Conservation (phyloP, 176 grass and related monocot genomes). For the Olyra latifolia region DNA sequence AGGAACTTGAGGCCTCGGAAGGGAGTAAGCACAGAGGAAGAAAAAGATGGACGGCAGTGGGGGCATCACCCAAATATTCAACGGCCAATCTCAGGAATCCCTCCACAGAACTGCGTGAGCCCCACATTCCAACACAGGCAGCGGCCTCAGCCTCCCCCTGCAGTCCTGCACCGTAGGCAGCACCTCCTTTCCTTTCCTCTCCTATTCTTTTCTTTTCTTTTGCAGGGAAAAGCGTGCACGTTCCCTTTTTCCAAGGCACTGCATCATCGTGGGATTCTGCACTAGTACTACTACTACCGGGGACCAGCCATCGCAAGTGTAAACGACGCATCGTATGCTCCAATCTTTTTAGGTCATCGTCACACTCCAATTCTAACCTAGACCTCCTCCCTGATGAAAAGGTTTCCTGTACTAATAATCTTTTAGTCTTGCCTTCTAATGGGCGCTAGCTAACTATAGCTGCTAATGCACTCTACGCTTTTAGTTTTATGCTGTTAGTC, state of each 20-base stretch:
- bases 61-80: background rate
- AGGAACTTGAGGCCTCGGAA: too few relatives aligned
- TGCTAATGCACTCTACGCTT: background rate
- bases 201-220: slow-evolving; percentile 1
- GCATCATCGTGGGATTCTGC: slow-evolving; percentile 14
- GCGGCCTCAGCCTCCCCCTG: background rate
- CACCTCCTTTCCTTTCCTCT: background rate
- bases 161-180: too few relatives aligned
- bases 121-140: slow-evolving; percentile 14
- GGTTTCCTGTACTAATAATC: background rate
- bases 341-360: background rate
- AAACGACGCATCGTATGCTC: background rate
- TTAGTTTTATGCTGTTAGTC: background rate
- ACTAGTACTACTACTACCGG: background rate
- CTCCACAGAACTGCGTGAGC: background rate
- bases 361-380: background rate
- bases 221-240: slow-evolving; percentile 35
- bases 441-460: slow-evolving; percentile 23
- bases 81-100: slow-evolving; percentile 29
- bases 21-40: too few relatives aligned
- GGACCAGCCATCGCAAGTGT: background rate
- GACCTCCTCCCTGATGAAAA: background rate
- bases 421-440: background rate
- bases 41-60: background rate
- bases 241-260: background rate